phyloP scores from a whole-genome alignment of 1,139 yeast species.

The Nematodospora anomalae region DNA sequence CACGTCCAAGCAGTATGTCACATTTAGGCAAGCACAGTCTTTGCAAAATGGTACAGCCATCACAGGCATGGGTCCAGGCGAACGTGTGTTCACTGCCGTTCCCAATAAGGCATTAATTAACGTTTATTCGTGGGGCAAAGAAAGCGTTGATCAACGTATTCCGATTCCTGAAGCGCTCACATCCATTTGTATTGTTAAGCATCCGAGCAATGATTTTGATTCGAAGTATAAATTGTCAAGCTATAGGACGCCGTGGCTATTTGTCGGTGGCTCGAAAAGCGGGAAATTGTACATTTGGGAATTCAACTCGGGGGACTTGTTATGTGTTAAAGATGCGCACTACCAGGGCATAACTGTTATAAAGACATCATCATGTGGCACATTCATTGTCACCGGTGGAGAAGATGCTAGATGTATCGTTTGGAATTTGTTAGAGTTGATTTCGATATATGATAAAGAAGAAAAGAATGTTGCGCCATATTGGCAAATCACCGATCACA shows the following conservation, averaged over 20 bases:
- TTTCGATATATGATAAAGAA: slow-evolving; percentile 31
- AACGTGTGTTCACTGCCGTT: slow-evolving; percentile 61
- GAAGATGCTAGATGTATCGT: slow-evolving; percentile 76
- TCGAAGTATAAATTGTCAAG: slow-evolving; percentile 20
- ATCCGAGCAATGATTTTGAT: slow-evolving; percentile 16
- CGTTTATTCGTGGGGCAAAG: slow-evolving; percentile 75
- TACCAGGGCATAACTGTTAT: slow-evolving; percentile 71
- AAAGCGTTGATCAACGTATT: slow-evolving; percentile 76
- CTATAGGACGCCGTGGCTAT: slow-evolving; percentile 62
- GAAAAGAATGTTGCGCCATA: slow-evolving; percentile 38
- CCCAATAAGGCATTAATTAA: slow-evolving; percentile 70
- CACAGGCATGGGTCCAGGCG: slow-evolving; percentile 45
- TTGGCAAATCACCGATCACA: slow-evolving; percentile 67
- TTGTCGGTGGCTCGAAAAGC: slow-evolving; percentile 66
- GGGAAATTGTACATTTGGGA: slow-evolving; percentile 90
- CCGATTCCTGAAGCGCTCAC: slow-evolving; percentile 81
- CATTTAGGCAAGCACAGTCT: slow-evolving; percentile 57
- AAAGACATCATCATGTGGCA: slow-evolving; percentile 64
- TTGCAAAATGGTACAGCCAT: slow-evolving; percentile 46
- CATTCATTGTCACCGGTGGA: slow-evolving; percentile 72
- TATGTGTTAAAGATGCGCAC: slow-evolving; percentile 78
- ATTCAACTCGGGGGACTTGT: slow-evolving; percentile 68
- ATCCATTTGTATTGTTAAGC: slow-evolving; percentile 53
- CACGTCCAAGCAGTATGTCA: slow-evolving; percentile 48
- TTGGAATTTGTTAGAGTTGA: slow-evolving; percentile 70